Percentiles rank a stretch among this genome's conserved stretches.
Conservation (phyloP, 2,329 filamentous ascomycete genomes). For the Apiospora pterosperma region DNA sequence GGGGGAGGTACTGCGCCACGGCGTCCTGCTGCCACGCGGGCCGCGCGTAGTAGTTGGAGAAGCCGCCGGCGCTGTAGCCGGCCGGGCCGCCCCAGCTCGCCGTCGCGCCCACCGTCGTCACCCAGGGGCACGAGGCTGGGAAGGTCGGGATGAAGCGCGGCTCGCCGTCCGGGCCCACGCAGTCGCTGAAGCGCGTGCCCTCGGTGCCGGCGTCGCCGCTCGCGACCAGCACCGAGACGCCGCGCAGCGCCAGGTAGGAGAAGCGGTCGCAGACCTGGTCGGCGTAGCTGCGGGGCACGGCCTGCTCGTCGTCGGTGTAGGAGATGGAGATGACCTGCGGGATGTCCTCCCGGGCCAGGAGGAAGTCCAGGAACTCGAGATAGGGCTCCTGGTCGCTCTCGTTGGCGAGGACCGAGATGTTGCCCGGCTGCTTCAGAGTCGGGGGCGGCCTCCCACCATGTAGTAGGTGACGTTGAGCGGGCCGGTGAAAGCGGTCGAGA, state of each 20-base stretch:
- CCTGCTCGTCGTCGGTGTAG: conserved; percentile 65
- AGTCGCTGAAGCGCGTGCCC: conserved; percentile 42
- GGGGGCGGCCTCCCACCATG: neutral
- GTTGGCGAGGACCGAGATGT: conserved; percentile 30
- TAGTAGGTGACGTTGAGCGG: conserved; percentile 2
- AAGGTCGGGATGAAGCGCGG: conserved; percentile 48
- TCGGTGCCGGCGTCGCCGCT: conserved; percentile 57
- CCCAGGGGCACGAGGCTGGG: conserved; percentile 43
- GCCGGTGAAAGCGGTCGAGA: neutral
- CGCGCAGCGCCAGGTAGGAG: conserved; percentile 61
- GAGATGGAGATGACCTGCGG: conserved; percentile 61
- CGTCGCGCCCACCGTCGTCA: conserved; percentile 24
- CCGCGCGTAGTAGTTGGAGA: conserved; percentile 45
- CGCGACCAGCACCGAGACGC: conserved; percentile 59
- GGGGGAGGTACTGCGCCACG: neutral
- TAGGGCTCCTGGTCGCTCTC: conserved; percentile 57
- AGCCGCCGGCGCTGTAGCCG: conserved; percentile 37
- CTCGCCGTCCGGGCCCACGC: conserved; percentile 49
- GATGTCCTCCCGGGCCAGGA: conserved; percentile 50
- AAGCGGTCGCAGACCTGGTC: conserved; percentile 57
- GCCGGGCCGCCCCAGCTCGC: conserved; percentile 9
- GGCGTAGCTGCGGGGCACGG: conserved; percentile 55
- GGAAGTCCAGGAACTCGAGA: conserved; percentile 57
- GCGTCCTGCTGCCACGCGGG: conserved; percentile 39
- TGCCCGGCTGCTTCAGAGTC: neutral